These are phyloP conservation scores for Claviceps fusiformis DNA, from an alignment of 2,329 filamentous ascomycete genomes.

Conservation along the genomic window DNA sequence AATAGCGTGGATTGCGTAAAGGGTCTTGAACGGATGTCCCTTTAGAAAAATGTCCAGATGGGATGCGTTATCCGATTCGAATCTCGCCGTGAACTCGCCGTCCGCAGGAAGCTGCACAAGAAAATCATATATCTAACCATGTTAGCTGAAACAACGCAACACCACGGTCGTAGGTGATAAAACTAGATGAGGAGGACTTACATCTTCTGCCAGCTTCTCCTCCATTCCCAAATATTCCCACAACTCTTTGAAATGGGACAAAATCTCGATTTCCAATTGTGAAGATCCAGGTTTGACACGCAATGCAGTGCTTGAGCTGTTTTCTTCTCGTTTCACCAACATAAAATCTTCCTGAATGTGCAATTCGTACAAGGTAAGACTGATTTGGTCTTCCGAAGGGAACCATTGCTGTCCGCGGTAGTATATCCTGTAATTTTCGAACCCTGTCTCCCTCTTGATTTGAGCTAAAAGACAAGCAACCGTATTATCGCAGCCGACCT, in stretches of 20 bases:
- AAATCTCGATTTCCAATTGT: constrained; percentile 62
- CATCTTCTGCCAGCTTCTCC: constrained; percentile 54
- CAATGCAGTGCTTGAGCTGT: constrained; percentile 27
- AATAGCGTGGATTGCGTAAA: constrained; percentile 60
- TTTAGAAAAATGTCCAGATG: constrained; percentile 53
- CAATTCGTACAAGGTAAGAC: constrained; percentile 54
- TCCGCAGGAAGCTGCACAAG: constrained; percentile 57
- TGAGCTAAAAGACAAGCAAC: constrained; percentile 54
- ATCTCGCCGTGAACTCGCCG: constrained; percentile 42
- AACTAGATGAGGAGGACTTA: constrained; percentile 20
- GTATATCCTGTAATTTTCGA: constrained; percentile 62
- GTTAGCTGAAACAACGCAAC: constrained; percentile 8
- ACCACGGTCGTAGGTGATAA: background rate
- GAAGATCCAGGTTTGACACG: constrained; percentile 37
- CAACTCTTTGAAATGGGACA: constrained; percentile 70
- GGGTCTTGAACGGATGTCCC: constrained; percentile 55
- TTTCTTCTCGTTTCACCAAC: constrained; percentile 47
- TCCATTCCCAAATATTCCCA: constrained; percentile 69
- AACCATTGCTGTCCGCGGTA: constrained; percentile 53
- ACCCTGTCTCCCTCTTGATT: constrained; percentile 56
- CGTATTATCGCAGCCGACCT: constrained; percentile 59
- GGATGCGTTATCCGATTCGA: constrained; percentile 39
- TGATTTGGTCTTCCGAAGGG: constrained; percentile 43
- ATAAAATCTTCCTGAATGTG: constrained; percentile 51
- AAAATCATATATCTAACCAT: constrained; percentile 51